Evolutionary conservation across 805 yeast genomes (phyloP).

Genomic region (Maudiozyma barnettii): DNA sequence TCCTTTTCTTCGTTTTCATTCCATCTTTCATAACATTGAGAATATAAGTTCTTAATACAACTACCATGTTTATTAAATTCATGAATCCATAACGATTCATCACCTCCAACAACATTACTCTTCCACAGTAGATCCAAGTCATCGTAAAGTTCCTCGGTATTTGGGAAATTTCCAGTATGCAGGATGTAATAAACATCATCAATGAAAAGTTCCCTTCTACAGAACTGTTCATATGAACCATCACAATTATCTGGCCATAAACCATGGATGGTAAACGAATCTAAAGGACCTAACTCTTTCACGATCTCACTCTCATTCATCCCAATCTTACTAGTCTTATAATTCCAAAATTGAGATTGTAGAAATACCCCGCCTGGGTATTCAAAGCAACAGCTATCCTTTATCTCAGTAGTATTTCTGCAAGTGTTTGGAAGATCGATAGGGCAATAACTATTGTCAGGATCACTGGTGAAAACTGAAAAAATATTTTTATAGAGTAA

Average conservation of each 20-base stretch:
- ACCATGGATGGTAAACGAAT: slow-evolving; percentile 74
- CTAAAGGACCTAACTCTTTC: slow-evolving; percentile 48
- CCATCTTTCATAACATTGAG: slow-evolving; percentile 52
- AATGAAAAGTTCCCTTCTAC: slow-evolving; percentile 53
- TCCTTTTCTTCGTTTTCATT: slow-evolving; percentile 5
- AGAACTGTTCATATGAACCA: slow-evolving; percentile 73
- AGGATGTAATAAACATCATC: slow-evolving; percentile 40
- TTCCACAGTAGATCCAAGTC: slow-evolving; percentile 64
- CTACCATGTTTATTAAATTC: slow-evolving; percentile 94
- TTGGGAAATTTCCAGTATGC: slow-evolving; percentile 18
- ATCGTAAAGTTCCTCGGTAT: slow-evolving; percentile 42
- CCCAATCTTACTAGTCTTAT: slow-evolving; percentile 42
- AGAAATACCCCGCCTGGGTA: slow-evolving; percentile 75
- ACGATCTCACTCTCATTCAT: slow-evolving; percentile 19
- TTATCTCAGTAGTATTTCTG: slow-evolving; percentile 41
- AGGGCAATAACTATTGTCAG: slow-evolving; percentile 36
- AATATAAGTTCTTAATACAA: slow-evolving; percentile 72
- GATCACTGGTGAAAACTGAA: neutral
- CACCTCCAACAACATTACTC: slow-evolving; percentile 56
- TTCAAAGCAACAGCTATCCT: slow-evolving; percentile 75
- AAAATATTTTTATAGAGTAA: neutral
- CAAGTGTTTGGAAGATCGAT: slow-evolving; percentile 52
- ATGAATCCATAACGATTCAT: slow-evolving; percentile 72
- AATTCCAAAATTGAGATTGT: slow-evolving; percentile 92
- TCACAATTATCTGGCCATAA: slow-evolving; percentile 85